phyloP scores from a whole-genome alignment of 2,329 filamentous ascomycete genomes.

The Pyrenophora graminea region DNA sequence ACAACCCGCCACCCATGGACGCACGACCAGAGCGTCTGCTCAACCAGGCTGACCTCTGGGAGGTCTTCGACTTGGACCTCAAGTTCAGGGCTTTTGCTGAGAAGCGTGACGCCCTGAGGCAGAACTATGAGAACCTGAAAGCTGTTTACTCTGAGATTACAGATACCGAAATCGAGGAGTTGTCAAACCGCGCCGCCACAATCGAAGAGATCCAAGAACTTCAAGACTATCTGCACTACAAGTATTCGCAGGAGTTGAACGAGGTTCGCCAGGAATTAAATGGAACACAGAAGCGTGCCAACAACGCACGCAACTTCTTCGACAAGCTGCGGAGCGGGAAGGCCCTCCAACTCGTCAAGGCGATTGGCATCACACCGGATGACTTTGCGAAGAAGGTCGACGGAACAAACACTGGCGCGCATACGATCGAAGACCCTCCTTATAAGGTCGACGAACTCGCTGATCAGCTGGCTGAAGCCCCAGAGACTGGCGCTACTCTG shows the following conservation, averaged over 20 bases:
- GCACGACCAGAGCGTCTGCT: conserved; percentile 84
- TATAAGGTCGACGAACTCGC: conserved; percentile 84
- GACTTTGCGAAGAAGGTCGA: conserved; percentile 86
- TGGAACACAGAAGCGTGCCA: conserved; percentile 75
- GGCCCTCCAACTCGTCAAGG: conserved; percentile 80
- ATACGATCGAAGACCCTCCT: conserved; percentile 75
- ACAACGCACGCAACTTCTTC: conserved; percentile 78
- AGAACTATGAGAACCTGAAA: conserved; percentile 75
- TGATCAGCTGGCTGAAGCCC: conserved; percentile 63
- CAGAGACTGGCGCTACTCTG: conserved; percentile 71
- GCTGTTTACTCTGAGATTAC: conserved; percentile 60
- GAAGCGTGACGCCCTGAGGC: conserved; percentile 84
- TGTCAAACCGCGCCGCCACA: conserved; percentile 77
- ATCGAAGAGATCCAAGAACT: conserved; percentile 97
- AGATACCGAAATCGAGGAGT: conserved; percentile 78
- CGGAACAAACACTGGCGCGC: conserved; percentile 69
- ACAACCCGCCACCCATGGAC: conserved; percentile 73
- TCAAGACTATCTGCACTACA: conserved; percentile 95
- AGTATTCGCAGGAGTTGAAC: conserved; percentile 82
- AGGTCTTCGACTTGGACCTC: conserved; percentile 90
- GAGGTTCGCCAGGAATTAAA: conserved; percentile 72
- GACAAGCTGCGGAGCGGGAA: conserved; percentile 82
- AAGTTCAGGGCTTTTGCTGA: conserved; percentile 93
- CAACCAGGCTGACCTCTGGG: conserved; percentile 92
- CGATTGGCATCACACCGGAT: conserved; percentile 88